Conservation (phyloP, 1,284 basidiomycete species). For the Taiwanofungus camphoratus region DNA sequence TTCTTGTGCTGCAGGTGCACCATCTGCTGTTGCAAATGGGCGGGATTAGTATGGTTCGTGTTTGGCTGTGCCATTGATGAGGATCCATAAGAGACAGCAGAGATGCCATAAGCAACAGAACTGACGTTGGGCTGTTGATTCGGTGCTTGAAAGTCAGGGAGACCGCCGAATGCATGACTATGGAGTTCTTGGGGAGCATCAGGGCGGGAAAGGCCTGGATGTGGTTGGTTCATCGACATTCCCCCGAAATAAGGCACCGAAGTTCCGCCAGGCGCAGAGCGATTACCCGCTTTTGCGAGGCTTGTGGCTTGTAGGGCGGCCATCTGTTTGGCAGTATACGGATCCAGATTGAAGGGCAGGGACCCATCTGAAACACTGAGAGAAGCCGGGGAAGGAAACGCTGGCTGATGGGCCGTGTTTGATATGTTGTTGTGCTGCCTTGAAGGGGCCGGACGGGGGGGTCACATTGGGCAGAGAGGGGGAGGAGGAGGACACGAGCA, state of each 20-base stretch:
- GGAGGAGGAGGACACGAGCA: neutral
- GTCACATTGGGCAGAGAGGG: slow-evolving; percentile 1
- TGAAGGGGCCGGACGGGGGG: neutral
- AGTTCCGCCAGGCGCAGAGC: slow-evolving; percentile 52
- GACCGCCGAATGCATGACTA: slow-evolving; percentile 21
- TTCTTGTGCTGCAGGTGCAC: slow-evolving; percentile 41
- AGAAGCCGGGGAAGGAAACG: slow-evolving; percentile 1
- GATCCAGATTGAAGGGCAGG: slow-evolving; percentile 24
- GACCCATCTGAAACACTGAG: slow-evolving; percentile 8
- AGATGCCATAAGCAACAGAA: slow-evolving; percentile 10
- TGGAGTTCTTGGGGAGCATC: slow-evolving; percentile 25
- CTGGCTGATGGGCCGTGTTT: slow-evolving; percentile 8
- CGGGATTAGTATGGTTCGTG: slow-evolving; percentile 17
- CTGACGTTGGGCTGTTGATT: slow-evolving; percentile 20
- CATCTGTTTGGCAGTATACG: slow-evolving; percentile 65
- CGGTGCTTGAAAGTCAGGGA: slow-evolving; percentile 16
- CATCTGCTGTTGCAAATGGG: slow-evolving; percentile 15
- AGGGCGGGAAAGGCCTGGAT: slow-evolving; percentile 20
- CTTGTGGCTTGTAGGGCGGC: slow-evolving; percentile 62
- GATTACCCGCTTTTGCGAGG: slow-evolving; percentile 55
- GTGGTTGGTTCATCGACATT: slow-evolving; percentile 42
- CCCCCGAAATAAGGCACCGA: slow-evolving; percentile 62
- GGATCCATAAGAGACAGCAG: slow-evolving; percentile 8
- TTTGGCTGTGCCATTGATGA: slow-evolving; percentile 11
- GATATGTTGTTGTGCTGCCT: slow-evolving; percentile 18